Evolutionary conservation across 73 alveolate genomes (phyloP).

Genomic region (Effrenium voratum): DNA sequence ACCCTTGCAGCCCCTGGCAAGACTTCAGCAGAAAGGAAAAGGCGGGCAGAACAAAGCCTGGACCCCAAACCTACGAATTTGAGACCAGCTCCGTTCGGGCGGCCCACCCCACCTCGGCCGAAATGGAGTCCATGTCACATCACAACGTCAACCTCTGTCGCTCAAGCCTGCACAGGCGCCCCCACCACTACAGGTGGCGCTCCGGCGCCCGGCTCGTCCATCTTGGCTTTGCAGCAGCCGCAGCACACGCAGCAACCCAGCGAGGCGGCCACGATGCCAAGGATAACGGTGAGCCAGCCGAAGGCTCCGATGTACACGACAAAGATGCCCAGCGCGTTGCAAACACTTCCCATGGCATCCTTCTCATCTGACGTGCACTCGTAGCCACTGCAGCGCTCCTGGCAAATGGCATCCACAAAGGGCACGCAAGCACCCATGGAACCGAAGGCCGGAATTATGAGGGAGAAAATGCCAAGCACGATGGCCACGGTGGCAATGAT

Average conservation of each 20-base stretch:
- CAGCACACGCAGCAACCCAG: slow-evolving; percentile 78
- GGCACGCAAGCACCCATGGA: slow-evolving; percentile 67
- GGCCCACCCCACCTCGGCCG: too few species aligned
- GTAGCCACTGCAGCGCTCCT: slow-evolving; percentile 45
- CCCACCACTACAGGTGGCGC: too few species aligned
- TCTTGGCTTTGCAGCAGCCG: slow-evolving; percentile 36
- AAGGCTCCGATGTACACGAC: slow-evolving; percentile 49
- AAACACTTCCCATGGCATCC: too few species aligned
- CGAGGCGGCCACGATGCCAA: slow-evolving; percentile 41
- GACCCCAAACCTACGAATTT: too few species aligned
- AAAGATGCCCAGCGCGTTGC: slow-evolving; percentile 40
- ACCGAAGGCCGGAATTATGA: slow-evolving; percentile 24
- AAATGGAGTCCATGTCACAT: too few species aligned
- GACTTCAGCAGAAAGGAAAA: too few species aligned
- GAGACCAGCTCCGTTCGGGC: too few species aligned
- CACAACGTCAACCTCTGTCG: too few species aligned
- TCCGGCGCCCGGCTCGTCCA: too few species aligned
- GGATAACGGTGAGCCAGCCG: slow-evolving; percentile 26
- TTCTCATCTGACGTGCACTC: slow-evolving; percentile 38
- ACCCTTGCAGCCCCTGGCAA: too few species aligned
- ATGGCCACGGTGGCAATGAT: slow-evolving; percentile 6
- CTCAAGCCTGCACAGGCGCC: too few species aligned
- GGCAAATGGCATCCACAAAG: slow-evolving; percentile 38
- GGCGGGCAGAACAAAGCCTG: too few species aligned
- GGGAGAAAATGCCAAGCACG: slow-evolving; percentile 35